Conservation (phyloP, 2,329 filamentous ascomycete species). For the Cladosporium sp. region DNA sequence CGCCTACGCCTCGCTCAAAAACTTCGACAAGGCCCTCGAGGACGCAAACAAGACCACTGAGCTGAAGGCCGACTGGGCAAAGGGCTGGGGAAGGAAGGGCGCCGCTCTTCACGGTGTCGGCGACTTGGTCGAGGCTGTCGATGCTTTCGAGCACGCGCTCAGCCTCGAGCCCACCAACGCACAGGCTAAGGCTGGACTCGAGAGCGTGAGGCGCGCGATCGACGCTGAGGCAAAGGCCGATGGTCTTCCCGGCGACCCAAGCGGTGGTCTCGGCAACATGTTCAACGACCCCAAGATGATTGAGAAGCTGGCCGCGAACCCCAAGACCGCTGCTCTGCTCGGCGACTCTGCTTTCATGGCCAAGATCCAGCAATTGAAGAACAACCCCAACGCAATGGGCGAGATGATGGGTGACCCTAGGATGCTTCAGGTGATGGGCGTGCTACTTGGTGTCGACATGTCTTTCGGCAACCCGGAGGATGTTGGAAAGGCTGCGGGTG, state of each 20-base stretch:
- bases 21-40: constrained; percentile 79
- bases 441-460: constrained; percentile 93
- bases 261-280: constrained; percentile 80
- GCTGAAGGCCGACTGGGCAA: constrained; percentile 96
- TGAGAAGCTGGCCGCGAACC: constrained; percentile 88
- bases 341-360: constrained; percentile 84
- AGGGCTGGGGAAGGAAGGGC: constrained; percentile 93
- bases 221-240: constrained; percentile 70
- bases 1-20: constrained; percentile 80
- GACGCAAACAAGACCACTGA: constrained; percentile 93
- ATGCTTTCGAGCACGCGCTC: constrained; percentile 91
- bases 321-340: constrained; percentile 82
- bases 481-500: constrained; percentile 39
- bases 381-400: constrained; percentile 76
- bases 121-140: constrained; percentile 79
- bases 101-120: constrained; percentile 85
- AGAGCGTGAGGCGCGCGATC: constrained; percentile 83
- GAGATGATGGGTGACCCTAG: constrained; percentile 84
- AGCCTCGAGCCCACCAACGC: constrained; percentile 91
- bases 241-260: constrained; percentile 62
- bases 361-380: constrained; percentile 78
- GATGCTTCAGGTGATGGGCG: constrained; percentile 91
- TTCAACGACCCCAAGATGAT: constrained; percentile 91
- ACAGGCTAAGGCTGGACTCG: constrained; percentile 85
- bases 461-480: constrained; percentile 60